These are phyloP conservation scores for Conringia planisiliqua DNA, from an alignment of 345 rosid genomes.

Conservation along the genomic window DNA sequence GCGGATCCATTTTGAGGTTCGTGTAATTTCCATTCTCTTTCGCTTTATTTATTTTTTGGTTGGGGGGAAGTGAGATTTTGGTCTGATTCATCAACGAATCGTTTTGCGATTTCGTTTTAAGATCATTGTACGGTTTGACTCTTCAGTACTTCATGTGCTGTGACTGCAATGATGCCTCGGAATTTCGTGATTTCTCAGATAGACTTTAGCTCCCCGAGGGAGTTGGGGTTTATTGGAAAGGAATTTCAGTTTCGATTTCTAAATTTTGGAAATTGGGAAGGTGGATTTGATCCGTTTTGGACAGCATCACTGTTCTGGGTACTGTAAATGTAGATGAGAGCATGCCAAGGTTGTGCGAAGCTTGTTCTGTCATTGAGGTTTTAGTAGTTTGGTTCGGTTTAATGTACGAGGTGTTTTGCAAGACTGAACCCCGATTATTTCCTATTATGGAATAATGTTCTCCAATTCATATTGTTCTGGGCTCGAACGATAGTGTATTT, in stretches of 20 bases:
- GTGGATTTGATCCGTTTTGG: slow-evolving; percentile 18
- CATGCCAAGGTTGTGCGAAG: slow-evolving; percentile 7
- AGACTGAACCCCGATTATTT: neutral
- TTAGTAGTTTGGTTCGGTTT: neutral
- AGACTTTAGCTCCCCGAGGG: slow-evolving; percentile 1
- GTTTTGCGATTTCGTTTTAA: slow-evolving; percentile 10
- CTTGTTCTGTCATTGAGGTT: slow-evolving; percentile 19
- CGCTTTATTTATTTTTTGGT: neutral
- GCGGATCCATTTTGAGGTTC: slow-evolving; percentile 45
- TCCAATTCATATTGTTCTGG: neutral
- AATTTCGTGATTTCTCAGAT: neutral
- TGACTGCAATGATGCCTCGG: neutral
- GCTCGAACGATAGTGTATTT: neutral
- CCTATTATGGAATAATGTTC: neutral
- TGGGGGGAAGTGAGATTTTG: slow-evolving; percentile 12
- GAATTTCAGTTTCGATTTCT: slow-evolving; percentile 1
- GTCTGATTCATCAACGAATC: slow-evolving; percentile 3
- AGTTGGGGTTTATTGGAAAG: neutral
- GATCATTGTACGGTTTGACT: slow-evolving; percentile 14
- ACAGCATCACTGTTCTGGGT: neutral
- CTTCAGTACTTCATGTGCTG: slow-evolving; percentile 18
- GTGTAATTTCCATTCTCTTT: slow-evolving; percentile 4
- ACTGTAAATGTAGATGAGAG: slow-evolving; percentile 3
- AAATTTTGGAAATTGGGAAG: slow-evolving; percentile 5
- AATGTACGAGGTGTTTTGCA: neutral